phyloP scores from a whole-genome alignment of 306 rosid species.

The Prosopis cineraria region DNA sequence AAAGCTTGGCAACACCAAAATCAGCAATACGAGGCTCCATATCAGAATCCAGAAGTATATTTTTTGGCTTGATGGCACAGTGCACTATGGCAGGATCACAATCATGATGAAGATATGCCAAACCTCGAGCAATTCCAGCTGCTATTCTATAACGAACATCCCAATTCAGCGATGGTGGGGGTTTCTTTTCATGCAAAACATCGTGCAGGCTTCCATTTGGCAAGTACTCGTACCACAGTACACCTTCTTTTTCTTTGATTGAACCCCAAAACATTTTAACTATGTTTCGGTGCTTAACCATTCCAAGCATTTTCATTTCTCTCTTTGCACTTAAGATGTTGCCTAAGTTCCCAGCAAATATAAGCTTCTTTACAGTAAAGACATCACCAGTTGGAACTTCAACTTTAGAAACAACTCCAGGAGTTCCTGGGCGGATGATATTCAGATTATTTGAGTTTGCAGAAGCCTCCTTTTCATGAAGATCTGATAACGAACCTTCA shows the following conservation, averaged over 20 bases:
- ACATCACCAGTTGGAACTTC: slow-evolving; percentile 37
- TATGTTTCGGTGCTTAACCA: slow-evolving; percentile 72
- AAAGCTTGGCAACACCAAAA: neutral
- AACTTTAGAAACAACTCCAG: slow-evolving; percentile 77
- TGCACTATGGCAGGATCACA: slow-evolving; percentile 76
- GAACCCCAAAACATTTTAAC: slow-evolving; percentile 59
- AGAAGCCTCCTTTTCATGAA: slow-evolving; percentile 60
- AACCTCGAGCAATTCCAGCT: slow-evolving; percentile 71
- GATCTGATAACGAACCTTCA: slow-evolving; percentile 43
- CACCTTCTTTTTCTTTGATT: slow-evolving; percentile 50
- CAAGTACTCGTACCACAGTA: slow-evolving; percentile 58
- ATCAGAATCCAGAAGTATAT: slow-evolving; percentile 75
- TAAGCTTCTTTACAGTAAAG: slow-evolving; percentile 68
- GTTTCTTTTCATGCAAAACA: slow-evolving; percentile 59
- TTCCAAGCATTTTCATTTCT: slow-evolving; percentile 66
- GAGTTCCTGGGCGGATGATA: slow-evolving; percentile 76
- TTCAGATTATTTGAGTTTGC: slow-evolving; percentile 50
- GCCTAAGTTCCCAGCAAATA: slow-evolving; percentile 43
- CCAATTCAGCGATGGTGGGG: slow-evolving; percentile 57
- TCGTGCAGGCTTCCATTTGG: slow-evolving; percentile 83
- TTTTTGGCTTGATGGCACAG: slow-evolving; percentile 76
- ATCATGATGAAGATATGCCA: slow-evolving; percentile 78
- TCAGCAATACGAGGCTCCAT: slow-evolving; percentile 71
- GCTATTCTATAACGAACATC: slow-evolving; percentile 62
- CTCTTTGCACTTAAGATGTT: slow-evolving; percentile 58